phyloP scores from a whole-genome alignment of 106 monocot species.

The Ottelia alismoides region DNA sequence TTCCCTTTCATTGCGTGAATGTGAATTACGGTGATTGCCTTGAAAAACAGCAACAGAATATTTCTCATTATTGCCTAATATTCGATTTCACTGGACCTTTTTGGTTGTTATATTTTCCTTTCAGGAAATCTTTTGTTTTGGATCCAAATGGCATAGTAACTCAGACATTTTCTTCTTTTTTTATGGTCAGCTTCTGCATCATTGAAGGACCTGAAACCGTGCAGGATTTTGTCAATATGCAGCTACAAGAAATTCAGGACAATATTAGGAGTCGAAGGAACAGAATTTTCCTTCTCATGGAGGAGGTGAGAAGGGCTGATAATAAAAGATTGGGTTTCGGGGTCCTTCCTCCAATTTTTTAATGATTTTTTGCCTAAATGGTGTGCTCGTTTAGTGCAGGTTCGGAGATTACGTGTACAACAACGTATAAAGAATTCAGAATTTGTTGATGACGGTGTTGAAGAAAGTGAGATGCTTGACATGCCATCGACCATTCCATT shows the following conservation, averaged over 20 bases:
- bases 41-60: too few relatives aligned
- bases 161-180: background rate
- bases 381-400: conserved; percentile 22
- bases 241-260: conserved; percentile 84
- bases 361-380: too few relatives aligned
- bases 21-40: too few relatives aligned
- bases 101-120: too few relatives aligned
- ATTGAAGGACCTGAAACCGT: conserved; percentile 93
- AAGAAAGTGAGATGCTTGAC: conserved; percentile 91
- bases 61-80: too few relatives aligned
- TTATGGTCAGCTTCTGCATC: conserved; percentile 66
- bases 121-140: too few relatives aligned
- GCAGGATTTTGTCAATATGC: conserved; percentile 74
- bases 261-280: conserved; percentile 70
- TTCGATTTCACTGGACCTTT: too few relatives aligned
- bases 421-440: conserved; percentile 64
- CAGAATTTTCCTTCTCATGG: conserved; percentile 96
- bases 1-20: too few relatives aligned
- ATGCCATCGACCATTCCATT: conserved; percentile 94
- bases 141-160: too few relatives aligned
- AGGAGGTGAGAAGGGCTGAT: conserved; percentile 93
- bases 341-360: too few relatives aligned
- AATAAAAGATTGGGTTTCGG: too few relatives aligned
- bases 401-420: conserved; percentile 84
- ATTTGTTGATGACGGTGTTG: conserved; percentile 19